Evolutionary conservation across 2,329 filamentous ascomycete species (phyloP).

Genomic region (Diaporthe helianthi): DNA sequence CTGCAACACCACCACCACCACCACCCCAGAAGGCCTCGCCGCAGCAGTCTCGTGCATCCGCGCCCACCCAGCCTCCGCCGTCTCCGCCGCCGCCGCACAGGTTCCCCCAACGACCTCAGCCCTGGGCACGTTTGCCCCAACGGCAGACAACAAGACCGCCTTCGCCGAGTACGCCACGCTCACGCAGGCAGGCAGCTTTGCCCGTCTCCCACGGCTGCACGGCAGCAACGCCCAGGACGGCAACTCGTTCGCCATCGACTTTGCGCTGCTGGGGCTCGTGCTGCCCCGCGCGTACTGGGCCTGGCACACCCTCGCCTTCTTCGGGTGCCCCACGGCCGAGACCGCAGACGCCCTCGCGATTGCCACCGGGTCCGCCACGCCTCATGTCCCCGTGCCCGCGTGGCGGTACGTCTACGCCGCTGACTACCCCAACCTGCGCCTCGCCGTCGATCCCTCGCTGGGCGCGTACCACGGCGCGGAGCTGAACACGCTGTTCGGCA

Average conservation of each 20-base stretch:
- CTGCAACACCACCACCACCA: neutral
- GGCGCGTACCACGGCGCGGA: constrained; percentile 16
- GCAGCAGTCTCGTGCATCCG: constrained; percentile 2
- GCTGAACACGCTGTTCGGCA: constrained; percentile 11
- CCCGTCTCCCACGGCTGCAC: neutral
- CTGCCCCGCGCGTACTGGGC: constrained; percentile 7
- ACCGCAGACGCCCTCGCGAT: neutral
- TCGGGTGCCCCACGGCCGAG: constrained; percentile 8
- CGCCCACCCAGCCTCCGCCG: neutral
- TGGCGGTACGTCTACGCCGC: constrained; percentile 20
- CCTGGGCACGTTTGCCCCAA: constrained; percentile 13
- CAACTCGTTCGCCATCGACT: constrained; percentile 11
- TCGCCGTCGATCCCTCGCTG: neutral
- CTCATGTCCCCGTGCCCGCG: neutral
- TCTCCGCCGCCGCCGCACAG: neutral
- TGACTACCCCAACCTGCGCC: constrained; percentile 12
- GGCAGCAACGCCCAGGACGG: constrained; percentile 9
- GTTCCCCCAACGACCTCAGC: neutral
- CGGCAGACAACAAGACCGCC: constrained; percentile 15
- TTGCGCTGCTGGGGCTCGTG: neutral
- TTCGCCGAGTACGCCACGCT: neutral
- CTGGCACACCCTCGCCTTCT: constrained; percentile 21
- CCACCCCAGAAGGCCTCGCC: neutral
- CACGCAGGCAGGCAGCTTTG: neutral
- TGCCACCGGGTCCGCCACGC: neutral